Conservation (phyloP, 805 yeast species). For the Myxozyma vanderwaltii region DNA sequence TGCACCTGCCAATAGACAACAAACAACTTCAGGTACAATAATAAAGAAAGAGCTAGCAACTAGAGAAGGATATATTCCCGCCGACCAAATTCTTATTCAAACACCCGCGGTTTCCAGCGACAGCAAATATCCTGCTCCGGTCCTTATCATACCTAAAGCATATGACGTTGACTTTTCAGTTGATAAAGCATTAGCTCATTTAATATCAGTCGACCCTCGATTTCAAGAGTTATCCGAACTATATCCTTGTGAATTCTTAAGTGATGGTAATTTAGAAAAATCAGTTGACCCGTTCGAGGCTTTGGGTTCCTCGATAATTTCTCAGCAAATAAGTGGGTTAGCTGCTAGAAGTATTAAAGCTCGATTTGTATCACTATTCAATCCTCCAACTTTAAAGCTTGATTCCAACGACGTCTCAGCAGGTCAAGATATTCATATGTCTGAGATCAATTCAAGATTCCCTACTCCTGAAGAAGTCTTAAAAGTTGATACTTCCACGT, state of each 20-base stretch:
- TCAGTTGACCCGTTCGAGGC: constrained; percentile 45
- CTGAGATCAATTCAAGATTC: constrained; percentile 34
- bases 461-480: constrained; percentile 59
- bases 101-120: not conserved
- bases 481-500: constrained; percentile 47
- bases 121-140: constrained; percentile 42
- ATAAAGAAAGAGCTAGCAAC: not conserved
- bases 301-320: constrained; percentile 55
- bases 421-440: not conserved
- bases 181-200: constrained; percentile 25
- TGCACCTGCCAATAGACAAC: not conserved
- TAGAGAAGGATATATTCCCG: not conserved
- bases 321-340: constrained; percentile 77
- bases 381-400: constrained; percentile 25
- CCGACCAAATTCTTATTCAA: constrained; percentile 1
- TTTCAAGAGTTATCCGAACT: constrained; percentile 18
- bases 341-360: constrained; percentile 70
- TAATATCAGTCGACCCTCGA: constrained; percentile 28
- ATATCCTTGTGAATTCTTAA: constrained; percentile 24
- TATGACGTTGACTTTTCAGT: constrained; percentile 18
- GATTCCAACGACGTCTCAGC: constrained; percentile 5
- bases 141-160: constrained; percentile 45
- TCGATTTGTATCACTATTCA: constrained; percentile 49
- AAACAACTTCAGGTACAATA: not conserved
- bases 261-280: constrained; percentile 5